Evolutionary conservation across 2,329 filamentous ascomycete genomes (phyloP), one percentile per base, ranked within the genome.

Genomic region (Xylariaceae sp.): DNA sequence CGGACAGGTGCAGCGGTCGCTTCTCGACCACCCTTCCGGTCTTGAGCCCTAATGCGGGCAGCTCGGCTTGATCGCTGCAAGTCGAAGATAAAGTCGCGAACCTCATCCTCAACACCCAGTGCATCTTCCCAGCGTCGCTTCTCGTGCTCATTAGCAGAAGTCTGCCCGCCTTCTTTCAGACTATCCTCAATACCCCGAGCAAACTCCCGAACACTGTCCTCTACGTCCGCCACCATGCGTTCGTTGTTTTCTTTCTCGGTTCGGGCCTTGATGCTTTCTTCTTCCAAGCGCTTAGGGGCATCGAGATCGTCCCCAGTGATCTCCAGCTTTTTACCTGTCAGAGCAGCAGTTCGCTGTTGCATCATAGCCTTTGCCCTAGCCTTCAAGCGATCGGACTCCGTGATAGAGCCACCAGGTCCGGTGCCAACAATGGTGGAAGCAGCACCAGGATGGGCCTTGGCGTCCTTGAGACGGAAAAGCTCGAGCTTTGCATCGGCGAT

Each of bases 11-110:
- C 77, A 9, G 74, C 73, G 11, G 74, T 69, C 15, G 75, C 70
- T 53, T 72, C 59, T 51, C 75, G 71, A 37, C 78, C 78, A 4
- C 78, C 74, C 17, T 76, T 74, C 30, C 79, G 78, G 62, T 86
- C 87, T 71, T 82, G 85, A 53, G 78, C 76, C 60, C 83, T 80
- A 59, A 95, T 76, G 60, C 87, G 87, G 56, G 90, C 81, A 64
- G 90, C 82, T 65, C 92, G 86, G 73, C 91, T 95, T 63, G 87
- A 89, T 62, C 93, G 86, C 73, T 97, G 92, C 56, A 99, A 78
- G 67, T 97, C 94, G 72, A 94, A 97, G 72, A 99, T 99, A 74
- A 99, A 97, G 71, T 99, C 94, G 70, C 92, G 90, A 62, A 97
- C 89, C 70, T 96, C 92, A 70, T 99, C 93, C 72, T 99, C 94